Conservation (phyloP, 345 rosid species). For the Aquilaria yunnanensis region DNA sequence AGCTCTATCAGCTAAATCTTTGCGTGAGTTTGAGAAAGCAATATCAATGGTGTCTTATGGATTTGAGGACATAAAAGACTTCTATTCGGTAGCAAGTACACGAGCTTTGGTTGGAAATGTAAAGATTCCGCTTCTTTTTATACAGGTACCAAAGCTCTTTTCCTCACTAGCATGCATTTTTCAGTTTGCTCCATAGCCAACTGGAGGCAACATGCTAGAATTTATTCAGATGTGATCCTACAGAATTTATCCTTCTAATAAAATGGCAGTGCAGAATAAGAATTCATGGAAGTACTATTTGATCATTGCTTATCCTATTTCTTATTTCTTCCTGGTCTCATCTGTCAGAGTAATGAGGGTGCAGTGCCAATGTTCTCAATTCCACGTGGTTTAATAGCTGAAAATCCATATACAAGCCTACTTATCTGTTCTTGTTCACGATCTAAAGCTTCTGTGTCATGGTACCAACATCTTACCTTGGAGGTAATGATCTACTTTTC, state of each 20-base stretch:
- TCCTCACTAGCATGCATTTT: too few species aligned
- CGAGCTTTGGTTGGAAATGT: slow-evolving; percentile 57
- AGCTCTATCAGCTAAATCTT: slow-evolving; percentile 72
- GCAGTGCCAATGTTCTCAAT: slow-evolving; percentile 62
- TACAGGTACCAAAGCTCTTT: slow-evolving; percentile 47
- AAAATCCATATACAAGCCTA: slow-evolving; percentile 90
- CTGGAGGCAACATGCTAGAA: too few species aligned
- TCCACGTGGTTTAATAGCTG: slow-evolving; percentile 79
- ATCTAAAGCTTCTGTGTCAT: slow-evolving; percentile 48
- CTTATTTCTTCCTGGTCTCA: slow-evolving; percentile 4
- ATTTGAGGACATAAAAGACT: slow-evolving; percentile 65
- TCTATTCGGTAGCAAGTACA: slow-evolving; percentile 74
- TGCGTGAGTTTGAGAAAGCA: slow-evolving; percentile 85
- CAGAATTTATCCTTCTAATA: too few species aligned
- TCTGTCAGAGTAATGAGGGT: slow-evolving; percentile 65
- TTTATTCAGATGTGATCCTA: too few species aligned
- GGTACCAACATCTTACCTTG: slow-evolving; percentile 77
- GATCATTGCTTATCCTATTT: too few species aligned
- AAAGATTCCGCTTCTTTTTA: slow-evolving; percentile 88
- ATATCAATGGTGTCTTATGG: slow-evolving; percentile 87
- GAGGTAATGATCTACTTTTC: slow-evolving; percentile 49
- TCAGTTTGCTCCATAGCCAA: too few species aligned
- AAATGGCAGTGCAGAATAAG: too few species aligned
- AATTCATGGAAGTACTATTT: too few species aligned
- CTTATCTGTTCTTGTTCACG: slow-evolving; percentile 59